Percentiles rank a stretch among this genome's conserved stretches.
phyloP scores from a whole-genome alignment of 768 basidiomycete genomes.

The Sporobolomyces phaffii region DNA sequence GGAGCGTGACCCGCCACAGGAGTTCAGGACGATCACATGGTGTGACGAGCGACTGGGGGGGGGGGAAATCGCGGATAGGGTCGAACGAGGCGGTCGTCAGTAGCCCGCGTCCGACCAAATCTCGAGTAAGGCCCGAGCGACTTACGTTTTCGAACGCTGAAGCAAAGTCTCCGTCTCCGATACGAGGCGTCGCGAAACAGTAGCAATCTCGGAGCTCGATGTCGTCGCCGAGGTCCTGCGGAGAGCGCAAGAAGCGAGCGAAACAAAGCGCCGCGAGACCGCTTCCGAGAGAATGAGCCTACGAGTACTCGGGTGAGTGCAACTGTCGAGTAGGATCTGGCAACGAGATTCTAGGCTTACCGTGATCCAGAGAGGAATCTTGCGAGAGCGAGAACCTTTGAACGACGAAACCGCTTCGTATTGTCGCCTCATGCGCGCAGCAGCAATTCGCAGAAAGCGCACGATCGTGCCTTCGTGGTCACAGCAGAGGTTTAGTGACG shows the following conservation, averaged over 20 bases:
- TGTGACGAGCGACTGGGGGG: not conserved
- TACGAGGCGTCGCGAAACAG: slow-evolving; percentile 7
- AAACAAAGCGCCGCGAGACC: slow-evolving; percentile 12
- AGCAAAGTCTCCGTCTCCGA: slow-evolving; percentile 13
- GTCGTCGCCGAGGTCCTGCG: slow-evolving; percentile 5
- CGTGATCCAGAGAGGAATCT: slow-evolving; percentile 14
- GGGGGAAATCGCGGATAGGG: too few species aligned
- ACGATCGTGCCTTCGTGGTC: slow-evolving; percentile 3
- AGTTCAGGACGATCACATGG: slow-evolving; percentile 16
- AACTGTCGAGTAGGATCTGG: too few species aligned
- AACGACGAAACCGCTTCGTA: too few species aligned
- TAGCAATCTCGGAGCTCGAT: slow-evolving; percentile 16
- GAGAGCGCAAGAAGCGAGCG: slow-evolving; percentile 18
- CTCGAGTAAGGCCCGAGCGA: too few species aligned
- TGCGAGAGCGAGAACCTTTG: not conserved
- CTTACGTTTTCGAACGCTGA: slow-evolving; percentile 4
- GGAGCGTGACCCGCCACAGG: slow-evolving; percentile 18
- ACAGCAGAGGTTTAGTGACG: not conserved
- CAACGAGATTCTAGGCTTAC: too few species aligned
- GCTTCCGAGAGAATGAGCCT: slow-evolving; percentile 14
- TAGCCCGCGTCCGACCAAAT: too few species aligned
- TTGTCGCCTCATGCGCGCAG: not conserved
- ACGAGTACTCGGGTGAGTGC: too few species aligned
- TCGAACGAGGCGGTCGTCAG: too few species aligned
- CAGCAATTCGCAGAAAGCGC: not conserved